Conservation (phyloP, 768 basidiomycete species). For the Suillus paluster region DNA sequence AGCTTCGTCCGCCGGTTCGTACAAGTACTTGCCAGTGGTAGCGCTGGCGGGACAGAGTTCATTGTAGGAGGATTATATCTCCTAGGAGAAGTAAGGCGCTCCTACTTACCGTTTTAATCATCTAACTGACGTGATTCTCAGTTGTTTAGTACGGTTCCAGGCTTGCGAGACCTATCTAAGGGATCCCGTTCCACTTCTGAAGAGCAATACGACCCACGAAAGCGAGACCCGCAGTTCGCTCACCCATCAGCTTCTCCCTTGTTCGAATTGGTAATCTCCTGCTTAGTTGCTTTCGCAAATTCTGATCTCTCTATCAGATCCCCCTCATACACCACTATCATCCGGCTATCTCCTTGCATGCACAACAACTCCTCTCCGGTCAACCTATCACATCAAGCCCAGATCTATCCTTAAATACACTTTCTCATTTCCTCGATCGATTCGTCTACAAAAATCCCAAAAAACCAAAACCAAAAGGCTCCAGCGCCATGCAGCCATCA, state of each 20-base stretch:
- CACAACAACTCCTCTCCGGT: slow-evolving; percentile 75
- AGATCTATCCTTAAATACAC: slow-evolving; percentile 90
- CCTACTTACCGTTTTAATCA: neutral
- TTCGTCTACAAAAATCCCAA: slow-evolving; percentile 98
- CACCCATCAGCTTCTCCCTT: slow-evolving; percentile 79
- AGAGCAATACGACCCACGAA: slow-evolving; percentile 77
- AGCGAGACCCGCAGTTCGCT: slow-evolving; percentile 88
- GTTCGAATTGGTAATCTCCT: slow-evolving; percentile 82
- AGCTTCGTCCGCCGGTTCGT: slow-evolving; percentile 85
- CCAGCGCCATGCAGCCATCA: slow-evolving; percentile 95
- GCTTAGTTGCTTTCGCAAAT: neutral
- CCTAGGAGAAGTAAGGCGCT: slow-evolving; percentile 75
- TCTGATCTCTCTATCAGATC: slow-evolving; percentile 46
- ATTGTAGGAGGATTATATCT: slow-evolving; percentile 87
- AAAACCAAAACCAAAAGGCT: slow-evolving; percentile 70
- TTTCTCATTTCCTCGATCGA: slow-evolving; percentile 94
- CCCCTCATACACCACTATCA: slow-evolving; percentile 89
- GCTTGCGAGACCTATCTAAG: slow-evolving; percentile 50
- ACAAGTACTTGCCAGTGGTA: slow-evolving; percentile 74
- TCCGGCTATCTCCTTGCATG: slow-evolving; percentile 86
- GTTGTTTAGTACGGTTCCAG: slow-evolving; percentile 55
- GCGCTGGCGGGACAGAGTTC: slow-evolving; percentile 81
- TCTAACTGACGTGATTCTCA: slow-evolving; percentile 23
- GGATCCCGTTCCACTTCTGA: slow-evolving; percentile 33
- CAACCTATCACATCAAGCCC: slow-evolving; percentile 80